A percentile compares a stretch with the other conserved stretches of the same genome.
phyloP scores from a whole-genome alignment of 768 basidiomycete species.

The Crepidotus variabilis region DNA sequence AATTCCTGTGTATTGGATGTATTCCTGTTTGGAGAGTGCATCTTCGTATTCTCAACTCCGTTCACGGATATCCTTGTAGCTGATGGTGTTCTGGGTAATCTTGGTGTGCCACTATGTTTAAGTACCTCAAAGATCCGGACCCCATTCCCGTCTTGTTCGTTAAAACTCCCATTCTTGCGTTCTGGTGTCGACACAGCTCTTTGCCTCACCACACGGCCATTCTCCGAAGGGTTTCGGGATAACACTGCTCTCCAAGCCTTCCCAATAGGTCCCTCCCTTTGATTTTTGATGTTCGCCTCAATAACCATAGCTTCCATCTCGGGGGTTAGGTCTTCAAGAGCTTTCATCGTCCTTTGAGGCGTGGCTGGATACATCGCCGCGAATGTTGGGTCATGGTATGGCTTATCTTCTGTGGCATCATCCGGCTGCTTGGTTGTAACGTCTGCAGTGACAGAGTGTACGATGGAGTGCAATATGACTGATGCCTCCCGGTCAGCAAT shows the following conservation, averaged over 20 bases:
- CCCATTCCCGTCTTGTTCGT: background rate
- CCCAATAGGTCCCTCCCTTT: slow-evolving; percentile 53
- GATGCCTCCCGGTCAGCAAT: slow-evolving; percentile 58
- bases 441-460: slow-evolving; percentile 41
- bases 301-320: slow-evolving; percentile 69
- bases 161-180: background rate
- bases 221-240: slow-evolving; percentile 4
- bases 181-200: background rate
- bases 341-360: slow-evolving; percentile 23
- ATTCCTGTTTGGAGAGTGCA: background rate
- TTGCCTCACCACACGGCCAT: background rate
- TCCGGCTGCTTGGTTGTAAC: slow-evolving; percentile 17
- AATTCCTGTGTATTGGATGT: background rate
- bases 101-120: background rate
- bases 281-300: slow-evolving; percentile 56
- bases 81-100: background rate
- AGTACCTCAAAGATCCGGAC: background rate
- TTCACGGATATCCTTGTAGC: background rate
- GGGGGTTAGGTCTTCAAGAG: slow-evolving; percentile 37
- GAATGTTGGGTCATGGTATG: slow-evolving; percentile 30
- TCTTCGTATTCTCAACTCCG: background rate
- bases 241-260: slow-evolving; percentile 49
- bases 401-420: slow-evolving; percentile 8
- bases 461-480: slow-evolving; percentile 47
- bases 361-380: slow-evolving; percentile 34